Evolutionary conservation across 768 basidiomycete species (phyloP).

Genomic region (Boletus rubescentipes): DNA sequence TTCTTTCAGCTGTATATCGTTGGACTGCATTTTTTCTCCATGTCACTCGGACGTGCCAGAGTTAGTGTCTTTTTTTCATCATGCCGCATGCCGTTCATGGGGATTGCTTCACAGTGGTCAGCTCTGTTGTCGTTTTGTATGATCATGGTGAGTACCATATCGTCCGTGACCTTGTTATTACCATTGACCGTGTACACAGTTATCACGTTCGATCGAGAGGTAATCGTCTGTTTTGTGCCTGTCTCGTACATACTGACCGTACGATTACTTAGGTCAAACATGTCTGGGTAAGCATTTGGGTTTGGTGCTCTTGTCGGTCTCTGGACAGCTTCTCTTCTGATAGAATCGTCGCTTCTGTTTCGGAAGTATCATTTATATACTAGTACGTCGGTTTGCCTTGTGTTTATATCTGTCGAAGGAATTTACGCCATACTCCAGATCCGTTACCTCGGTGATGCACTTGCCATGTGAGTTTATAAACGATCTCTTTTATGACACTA

Average conservation of each 20-base stretch:
- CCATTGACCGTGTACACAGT: background rate
- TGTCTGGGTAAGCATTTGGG: constrained; percentile 16
- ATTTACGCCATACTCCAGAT: constrained; percentile 8
- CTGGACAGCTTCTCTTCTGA: background rate
- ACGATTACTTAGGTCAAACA: constrained; percentile 11
- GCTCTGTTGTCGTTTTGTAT: constrained; percentile 13
- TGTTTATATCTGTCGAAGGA: too few species aligned
- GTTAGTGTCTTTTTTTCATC: background rate
- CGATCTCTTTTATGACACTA: background rate
- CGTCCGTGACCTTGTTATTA: background rate
- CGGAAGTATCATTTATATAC: constrained; percentile 19
- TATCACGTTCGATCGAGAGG: constrained; percentile 19
- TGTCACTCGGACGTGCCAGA: constrained; percentile 9
- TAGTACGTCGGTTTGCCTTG: constrained; percentile 15
- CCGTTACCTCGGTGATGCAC: constrained; percentile 23
- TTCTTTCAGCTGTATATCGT: background rate
- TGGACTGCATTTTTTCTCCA: constrained; percentile 1
- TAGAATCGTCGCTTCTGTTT: constrained; percentile 9
- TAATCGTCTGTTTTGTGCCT: background rate
- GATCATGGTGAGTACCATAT: constrained; percentile 16
- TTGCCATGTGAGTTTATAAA: constrained; percentile 16
- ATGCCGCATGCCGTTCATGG: background rate
- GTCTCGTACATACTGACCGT: background rate
- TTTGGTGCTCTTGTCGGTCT: background rate
- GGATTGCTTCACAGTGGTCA: constrained; percentile 1